These are phyloP conservation scores for Aspergillus sp. DNA, from an alignment of 2,329 filamentous ascomycete species.

Conservation along the genomic window DNA sequence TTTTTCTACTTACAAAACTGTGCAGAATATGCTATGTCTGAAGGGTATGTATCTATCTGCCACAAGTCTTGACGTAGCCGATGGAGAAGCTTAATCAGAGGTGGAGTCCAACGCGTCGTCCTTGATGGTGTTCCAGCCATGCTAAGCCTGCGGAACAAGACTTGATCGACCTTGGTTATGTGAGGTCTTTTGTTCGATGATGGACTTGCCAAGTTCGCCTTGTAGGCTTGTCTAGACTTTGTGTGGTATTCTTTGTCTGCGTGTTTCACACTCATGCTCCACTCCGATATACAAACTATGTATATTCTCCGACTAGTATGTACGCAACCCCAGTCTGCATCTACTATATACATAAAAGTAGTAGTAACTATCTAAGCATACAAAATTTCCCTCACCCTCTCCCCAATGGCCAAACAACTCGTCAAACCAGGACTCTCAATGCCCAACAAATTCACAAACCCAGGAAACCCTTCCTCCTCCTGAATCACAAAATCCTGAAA, in stretches of 20 bases:
- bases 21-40: not conserved
- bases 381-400: conserved; percentile 66
- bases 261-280: no score
- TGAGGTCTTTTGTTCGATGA: no score
- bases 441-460: conserved; percentile 86
- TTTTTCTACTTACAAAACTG: not conserved
- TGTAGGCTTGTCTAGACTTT: no score
- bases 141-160: not conserved
- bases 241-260: not conserved
- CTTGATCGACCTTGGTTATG: no score
- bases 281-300: no score
- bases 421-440: conserved; percentile 95
- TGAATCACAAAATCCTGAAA: conserved; percentile 85
- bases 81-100: not conserved
- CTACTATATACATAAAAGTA: no score
- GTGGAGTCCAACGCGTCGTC: not conserved
- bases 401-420: conserved; percentile 80
- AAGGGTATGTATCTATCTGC: not conserved
- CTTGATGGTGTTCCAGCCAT: not conserved
- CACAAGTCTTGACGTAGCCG: not conserved
- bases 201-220: no score
- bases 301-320: no score
- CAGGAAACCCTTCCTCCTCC: conserved; percentile 73
- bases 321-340: no score
- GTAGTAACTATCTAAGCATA: no score